phyloP scores from a whole-genome alignment of 1,284 basidiomycete genomes.

The Termitomyces sp. region DNA sequence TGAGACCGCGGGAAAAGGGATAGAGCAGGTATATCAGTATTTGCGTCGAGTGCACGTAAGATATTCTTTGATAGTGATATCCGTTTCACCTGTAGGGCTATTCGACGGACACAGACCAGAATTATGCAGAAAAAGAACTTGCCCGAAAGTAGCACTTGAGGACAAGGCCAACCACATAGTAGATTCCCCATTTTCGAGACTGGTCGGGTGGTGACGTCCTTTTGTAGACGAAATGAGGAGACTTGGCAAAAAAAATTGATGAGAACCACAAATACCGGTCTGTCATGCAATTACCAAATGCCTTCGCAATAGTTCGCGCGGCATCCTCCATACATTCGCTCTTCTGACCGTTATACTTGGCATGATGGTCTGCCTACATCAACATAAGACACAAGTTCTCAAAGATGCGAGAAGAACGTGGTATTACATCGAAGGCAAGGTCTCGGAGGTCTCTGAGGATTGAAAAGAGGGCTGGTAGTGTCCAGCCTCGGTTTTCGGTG shows the following conservation, averaged over 20 bases:
- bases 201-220: constrained; percentile 64
- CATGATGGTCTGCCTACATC: constrained; percentile 61
- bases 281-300: constrained; percentile 86
- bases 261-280: constrained; percentile 57
- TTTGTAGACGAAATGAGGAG: neutral
- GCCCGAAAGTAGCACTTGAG: constrained; percentile 95
- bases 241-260: neutral
- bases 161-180: constrained; percentile 89
- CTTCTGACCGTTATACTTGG: constrained; percentile 51
- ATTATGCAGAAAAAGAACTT: constrained; percentile 24
- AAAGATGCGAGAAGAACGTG: constrained; percentile 1
- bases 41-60: constrained; percentile 82
- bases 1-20: constrained; percentile 77
- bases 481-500: constrained; percentile 75
- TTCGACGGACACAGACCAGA: constrained; percentile 1
- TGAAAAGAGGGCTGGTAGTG: constrained; percentile 73
- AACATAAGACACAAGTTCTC: neutral
- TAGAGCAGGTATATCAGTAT: constrained; percentile 79
- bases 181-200: constrained; percentile 91
- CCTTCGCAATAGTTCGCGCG: constrained; percentile 87
- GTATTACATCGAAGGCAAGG: constrained; percentile 65
- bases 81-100: constrained; percentile 64
- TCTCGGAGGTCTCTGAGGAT: constrained; percentile 77
- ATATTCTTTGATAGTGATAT: constrained; percentile 92
- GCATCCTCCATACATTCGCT: constrained; percentile 85